These are phyloP conservation scores for Pseudodiploospora longispora DNA, from an alignment of 2,329 filamentous ascomycete species.

Conservation along the genomic window DNA sequence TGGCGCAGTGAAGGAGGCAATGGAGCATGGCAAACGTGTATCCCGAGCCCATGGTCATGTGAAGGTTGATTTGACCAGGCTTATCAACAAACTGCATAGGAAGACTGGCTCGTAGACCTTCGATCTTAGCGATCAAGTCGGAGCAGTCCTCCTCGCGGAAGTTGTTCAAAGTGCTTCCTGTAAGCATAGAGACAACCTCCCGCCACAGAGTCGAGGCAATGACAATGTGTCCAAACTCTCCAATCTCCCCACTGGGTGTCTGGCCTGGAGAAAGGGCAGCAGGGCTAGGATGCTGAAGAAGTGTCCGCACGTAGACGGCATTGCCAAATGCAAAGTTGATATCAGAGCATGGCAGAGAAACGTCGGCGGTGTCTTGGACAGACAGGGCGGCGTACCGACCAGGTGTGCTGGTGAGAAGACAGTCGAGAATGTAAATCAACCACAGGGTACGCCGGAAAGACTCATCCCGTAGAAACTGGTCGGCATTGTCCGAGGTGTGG, in stretches of 20 bases:
- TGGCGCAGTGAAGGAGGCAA: conserved; percentile 52
- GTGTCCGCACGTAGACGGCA: conserved; percentile 49
- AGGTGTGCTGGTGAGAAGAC: conserved; percentile 53
- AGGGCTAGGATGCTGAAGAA: conserved; percentile 33
- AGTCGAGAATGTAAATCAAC: conserved; percentile 56
- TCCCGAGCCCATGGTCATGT: conserved; percentile 57
- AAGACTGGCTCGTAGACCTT: conserved; percentile 43
- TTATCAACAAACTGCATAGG: conserved; percentile 55
- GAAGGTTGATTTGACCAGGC: conserved; percentile 51
- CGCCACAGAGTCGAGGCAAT: conserved; percentile 54
- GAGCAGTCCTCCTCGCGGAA: conserved; percentile 48
- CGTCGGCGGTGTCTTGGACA: conserved; percentile 44
- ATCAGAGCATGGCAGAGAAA: conserved; percentile 51
- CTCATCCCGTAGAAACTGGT: conserved; percentile 54
- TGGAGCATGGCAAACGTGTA: conserved; percentile 57
- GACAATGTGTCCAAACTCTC: conserved; percentile 55
- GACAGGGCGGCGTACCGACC: conserved; percentile 50
- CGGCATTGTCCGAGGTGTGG: conserved; percentile 41
- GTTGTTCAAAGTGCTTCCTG: conserved; percentile 40
- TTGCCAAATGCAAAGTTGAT: conserved; percentile 58
- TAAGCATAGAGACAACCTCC: conserved; percentile 54
- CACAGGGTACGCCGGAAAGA: conserved; percentile 53
- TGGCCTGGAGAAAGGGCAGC: conserved; percentile 28
- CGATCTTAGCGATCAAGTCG: conserved; percentile 45
- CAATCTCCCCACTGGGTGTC: conserved; percentile 41